phyloP scores from a whole-genome alignment of 352 stramenopile species.

The Phytopythium vexans region DNA sequence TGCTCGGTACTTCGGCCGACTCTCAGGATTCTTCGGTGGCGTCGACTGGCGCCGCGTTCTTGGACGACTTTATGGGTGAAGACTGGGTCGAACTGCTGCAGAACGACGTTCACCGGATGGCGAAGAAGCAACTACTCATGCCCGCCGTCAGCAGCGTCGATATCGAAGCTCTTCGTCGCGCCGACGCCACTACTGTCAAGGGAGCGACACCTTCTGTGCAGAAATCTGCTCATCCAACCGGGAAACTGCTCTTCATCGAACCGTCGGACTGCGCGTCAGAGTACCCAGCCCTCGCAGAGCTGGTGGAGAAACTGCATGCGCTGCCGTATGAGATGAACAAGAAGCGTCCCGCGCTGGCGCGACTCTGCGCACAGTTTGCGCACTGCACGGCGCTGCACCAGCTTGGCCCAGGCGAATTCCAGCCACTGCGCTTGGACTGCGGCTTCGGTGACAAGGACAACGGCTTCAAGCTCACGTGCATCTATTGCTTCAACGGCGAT shows the following conservation, averaged over 20 bases:
- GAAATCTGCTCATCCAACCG: constrained; percentile 2
- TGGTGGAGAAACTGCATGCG: constrained; percentile 72
- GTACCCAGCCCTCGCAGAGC: constrained; percentile 68
- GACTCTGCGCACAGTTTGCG: constrained; percentile 68
- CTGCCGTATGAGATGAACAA: constrained; percentile 83
- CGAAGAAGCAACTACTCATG: constrained; percentile 46
- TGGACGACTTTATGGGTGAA: constrained; percentile 78
- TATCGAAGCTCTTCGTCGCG: constrained; percentile 11
- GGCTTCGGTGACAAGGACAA: constrained; percentile 68
- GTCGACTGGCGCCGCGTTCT: constrained; percentile 31
- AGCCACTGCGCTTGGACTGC: constrained; percentile 67
- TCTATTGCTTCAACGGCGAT: constrained; percentile 61
- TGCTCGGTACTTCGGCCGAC: constrained; percentile 11
- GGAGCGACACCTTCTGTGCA: background rate
- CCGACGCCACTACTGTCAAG: constrained; percentile 3
- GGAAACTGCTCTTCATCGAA: constrained; percentile 63
- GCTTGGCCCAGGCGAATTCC: constrained; percentile 32
- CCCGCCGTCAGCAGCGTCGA: constrained; percentile 20
- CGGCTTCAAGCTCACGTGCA: constrained; percentile 70
- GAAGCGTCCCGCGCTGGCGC: constrained; percentile 35
- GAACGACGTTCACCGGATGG: constrained; percentile 67
- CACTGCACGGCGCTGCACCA: constrained; percentile 59
- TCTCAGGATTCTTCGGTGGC: constrained; percentile 1
- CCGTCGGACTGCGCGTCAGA: constrained; percentile 42
- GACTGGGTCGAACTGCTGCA: constrained; percentile 69